These are phyloP conservation scores for Suhomyces tanzawaensis DNA, from an alignment of 805 yeast species.

Conservation along the genomic window DNA sequence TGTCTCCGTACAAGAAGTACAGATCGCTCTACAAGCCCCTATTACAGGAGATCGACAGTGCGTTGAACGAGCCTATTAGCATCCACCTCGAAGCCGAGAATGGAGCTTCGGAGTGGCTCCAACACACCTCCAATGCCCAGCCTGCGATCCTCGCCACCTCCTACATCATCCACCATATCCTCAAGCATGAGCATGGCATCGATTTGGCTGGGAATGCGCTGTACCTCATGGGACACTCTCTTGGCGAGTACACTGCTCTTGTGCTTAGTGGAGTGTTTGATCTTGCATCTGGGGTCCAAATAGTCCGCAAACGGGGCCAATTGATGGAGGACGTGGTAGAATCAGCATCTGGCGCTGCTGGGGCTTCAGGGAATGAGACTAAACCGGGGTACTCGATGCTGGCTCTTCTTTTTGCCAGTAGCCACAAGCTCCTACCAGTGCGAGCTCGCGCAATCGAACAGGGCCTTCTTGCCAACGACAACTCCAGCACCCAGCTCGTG, in stretches of 20 bases:
- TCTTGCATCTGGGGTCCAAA: slow-evolving; percentile 32
- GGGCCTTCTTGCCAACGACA: slow-evolving; percentile 46
- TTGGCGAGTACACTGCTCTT: slow-evolving; percentile 50
- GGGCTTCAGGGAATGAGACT: neutral
- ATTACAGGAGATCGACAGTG: slow-evolving; percentile 19
- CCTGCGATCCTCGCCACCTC: slow-evolving; percentile 50
- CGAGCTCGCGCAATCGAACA: slow-evolving; percentile 3
- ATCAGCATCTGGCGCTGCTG: slow-evolving; percentile 7
- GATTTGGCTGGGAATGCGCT: slow-evolving; percentile 14
- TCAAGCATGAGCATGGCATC: slow-evolving; percentile 17
- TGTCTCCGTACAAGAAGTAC: slow-evolving; percentile 17
- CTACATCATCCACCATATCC: slow-evolving; percentile 23
- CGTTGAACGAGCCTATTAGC: slow-evolving; percentile 20
- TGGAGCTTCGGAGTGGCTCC: slow-evolving; percentile 19
- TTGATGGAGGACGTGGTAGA: slow-evolving; percentile 33
- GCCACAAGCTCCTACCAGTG: neutral
- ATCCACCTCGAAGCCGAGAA: slow-evolving; percentile 2
- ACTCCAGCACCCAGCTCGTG: slow-evolving; percentile 42
- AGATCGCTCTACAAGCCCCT: slow-evolving; percentile 9
- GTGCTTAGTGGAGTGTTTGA: slow-evolving; percentile 34
- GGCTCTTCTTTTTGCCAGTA: slow-evolving; percentile 9
- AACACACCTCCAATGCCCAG: slow-evolving; percentile 47
- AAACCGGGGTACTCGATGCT: slow-evolving; percentile 7
- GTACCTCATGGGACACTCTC: slow-evolving; percentile 46
- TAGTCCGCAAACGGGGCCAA: slow-evolving; percentile 45